Evolutionary conservation across 78 protist species (phyloP).

Genomic region (Dictyostelium capitatum): DNA sequence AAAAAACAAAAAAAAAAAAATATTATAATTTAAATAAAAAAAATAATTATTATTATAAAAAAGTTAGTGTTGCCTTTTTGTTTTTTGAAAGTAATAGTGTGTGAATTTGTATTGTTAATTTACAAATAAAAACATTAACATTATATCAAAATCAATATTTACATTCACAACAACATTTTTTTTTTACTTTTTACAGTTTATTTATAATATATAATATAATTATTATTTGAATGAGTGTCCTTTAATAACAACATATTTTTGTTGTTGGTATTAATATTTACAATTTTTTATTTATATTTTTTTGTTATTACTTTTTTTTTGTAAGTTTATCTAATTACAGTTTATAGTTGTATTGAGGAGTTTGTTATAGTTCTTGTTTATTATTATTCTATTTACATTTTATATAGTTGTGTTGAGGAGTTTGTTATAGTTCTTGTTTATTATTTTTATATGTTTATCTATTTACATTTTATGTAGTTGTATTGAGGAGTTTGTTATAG

Average conservation of each 20-base stretch:
- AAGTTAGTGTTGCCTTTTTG: not conserved
- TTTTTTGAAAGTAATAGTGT: too few relatives aligned
- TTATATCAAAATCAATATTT: not conserved
- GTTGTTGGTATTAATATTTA: too few relatives aligned
- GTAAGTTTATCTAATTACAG: too few relatives aligned
- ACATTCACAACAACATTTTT: not conserved
- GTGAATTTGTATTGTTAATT: not conserved
- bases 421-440: not conserved
- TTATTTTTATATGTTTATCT: not conserved
- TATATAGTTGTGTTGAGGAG: too few relatives aligned
- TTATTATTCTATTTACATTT: too few relatives aligned
- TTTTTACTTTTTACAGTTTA: not conserved
- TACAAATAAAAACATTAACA: not conserved
- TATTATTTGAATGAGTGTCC: too few relatives aligned
- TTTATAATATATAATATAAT: not conserved
- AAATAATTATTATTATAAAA: not conserved
- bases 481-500: not conserved
- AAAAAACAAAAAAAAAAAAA: not conserved
- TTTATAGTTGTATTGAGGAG: too few relatives aligned
- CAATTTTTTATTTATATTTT: not conserved
- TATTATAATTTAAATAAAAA: not conserved
- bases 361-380: not conserved
- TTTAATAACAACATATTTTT: too few relatives aligned
- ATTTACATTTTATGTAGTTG: not conserved
- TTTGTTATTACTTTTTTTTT: not conserved